Evolutionary conservation across 2,329 filamentous ascomycete genomes (phyloP).

Genomic region (Fusarium oligoseptatum): DNA sequence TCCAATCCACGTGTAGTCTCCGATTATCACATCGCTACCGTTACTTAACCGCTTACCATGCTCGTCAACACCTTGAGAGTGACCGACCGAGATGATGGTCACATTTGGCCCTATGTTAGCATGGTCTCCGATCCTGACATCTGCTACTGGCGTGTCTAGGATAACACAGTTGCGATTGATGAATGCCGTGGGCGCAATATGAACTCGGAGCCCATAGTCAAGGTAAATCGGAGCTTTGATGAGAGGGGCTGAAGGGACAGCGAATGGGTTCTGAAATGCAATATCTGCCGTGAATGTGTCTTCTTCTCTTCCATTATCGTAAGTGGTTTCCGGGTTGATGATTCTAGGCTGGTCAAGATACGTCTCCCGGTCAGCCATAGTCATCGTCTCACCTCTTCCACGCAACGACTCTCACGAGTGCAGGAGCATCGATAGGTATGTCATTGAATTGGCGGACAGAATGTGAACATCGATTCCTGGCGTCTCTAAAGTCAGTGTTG

Average conservation of each 20-base stretch:
- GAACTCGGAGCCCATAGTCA: conserved; percentile 6
- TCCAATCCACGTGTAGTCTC: conserved; percentile 12
- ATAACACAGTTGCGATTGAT: conserved; percentile 6
- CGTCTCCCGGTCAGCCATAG: background rate
- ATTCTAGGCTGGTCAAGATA: background rate
- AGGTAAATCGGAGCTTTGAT: conserved; percentile 5
- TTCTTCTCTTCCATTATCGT: background rate
- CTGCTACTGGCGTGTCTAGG: conserved; percentile 10
- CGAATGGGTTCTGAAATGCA: conserved; percentile 1
- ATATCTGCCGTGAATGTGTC: conserved; percentile 1
- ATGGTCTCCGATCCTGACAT: background rate
- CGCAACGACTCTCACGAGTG: background rate
- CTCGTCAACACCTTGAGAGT: conserved; percentile 1
- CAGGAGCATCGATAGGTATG: background rate
- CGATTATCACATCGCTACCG: conserved; percentile 11
- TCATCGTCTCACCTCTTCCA: conserved; percentile 1
- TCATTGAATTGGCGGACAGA: background rate
- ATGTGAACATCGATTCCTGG: background rate
- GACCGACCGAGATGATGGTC: conserved; percentile 9
- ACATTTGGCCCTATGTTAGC: conserved; percentile 18
- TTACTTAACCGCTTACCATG: conserved; percentile 4
- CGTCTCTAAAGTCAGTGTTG: background rate
- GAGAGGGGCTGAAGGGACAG: background rate
- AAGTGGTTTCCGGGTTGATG: background rate
- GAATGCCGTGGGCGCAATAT: conserved; percentile 3